Base-by-base conservation (phyloP, 768 basidiomycete species). In the Leccinum pellstonianum region DNA sequence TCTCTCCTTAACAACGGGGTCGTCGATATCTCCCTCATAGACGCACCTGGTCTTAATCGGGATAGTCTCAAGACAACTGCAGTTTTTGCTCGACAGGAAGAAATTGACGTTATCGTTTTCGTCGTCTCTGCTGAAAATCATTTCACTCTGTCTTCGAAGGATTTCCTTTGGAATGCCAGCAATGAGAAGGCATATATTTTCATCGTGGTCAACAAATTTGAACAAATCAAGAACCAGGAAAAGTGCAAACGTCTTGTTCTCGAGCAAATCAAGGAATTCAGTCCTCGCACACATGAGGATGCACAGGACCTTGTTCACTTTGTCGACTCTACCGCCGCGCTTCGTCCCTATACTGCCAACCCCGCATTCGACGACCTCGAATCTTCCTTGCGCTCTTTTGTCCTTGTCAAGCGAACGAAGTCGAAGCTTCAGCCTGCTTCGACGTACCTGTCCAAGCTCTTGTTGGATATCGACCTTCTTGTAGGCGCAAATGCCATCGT, bases 41-140 rank as follows among this genome's bases (percentile, higher is more conserved):
- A 99, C 66, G 96, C 95, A 0, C 97, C 97, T 3, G 97, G 97
- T 55, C 86, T 99, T 55, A 99, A 99, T 75, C 87, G 94, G 51
- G 97, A 99, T 75, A 92, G 87, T 60, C 68, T 95, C 69, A 90
- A 96, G 77, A 99, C 97, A 1, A 99, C 96, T 3, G 92, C 93
- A 7, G 79, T 97, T 54, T 98, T 99, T 66, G 85, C 95, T 35
- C 91, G 94, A 17, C 97, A 98, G 74, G 91, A 95, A 70, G 95
- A 98, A 76, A 98, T 99, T 49, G 97, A 99, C 72, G 96, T 99
- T 23, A 86, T 99, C 58, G 96, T 99, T 58, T 99, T 98, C 73
- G 95, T 98, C 65, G 95, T 97, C 53, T 94, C 92, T 1, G 94
- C 97, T 4, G 95, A 97, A 78, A 98, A 99, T 75, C 96, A 98